Evolutionary conservation across 495 filamentous ascomycete genomes (phyloP).

Genomic region (Penicillium arizonense): DNA sequence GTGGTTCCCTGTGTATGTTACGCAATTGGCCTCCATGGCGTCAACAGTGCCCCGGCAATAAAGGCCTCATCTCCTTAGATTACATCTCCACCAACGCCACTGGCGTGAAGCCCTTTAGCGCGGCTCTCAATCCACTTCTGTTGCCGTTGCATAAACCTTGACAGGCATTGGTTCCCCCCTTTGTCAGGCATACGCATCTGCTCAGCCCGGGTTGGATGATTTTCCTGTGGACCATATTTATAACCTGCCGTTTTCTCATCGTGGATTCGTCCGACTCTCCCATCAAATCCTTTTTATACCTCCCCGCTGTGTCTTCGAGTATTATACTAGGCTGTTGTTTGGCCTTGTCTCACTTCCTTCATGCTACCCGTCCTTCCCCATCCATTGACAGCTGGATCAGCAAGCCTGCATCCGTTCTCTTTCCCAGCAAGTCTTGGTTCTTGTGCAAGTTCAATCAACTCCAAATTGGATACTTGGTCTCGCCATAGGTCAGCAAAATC

Average conservation of each 20-base stretch:
- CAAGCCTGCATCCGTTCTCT: slow-evolving; percentile 33
- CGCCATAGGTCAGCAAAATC: slow-evolving; percentile 43
- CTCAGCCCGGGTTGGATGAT: slow-evolving; percentile 10
- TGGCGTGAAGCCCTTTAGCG: slow-evolving; percentile 20
- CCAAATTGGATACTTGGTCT: slow-evolving; percentile 38
- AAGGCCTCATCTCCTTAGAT: slow-evolving; percentile 14
- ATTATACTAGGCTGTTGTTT: not conserved
- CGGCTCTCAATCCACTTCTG: slow-evolving; percentile 29
- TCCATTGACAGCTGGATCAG: slow-evolving; percentile 33
- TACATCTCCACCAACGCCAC: slow-evolving; percentile 16
- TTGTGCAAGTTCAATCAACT: slow-evolving; percentile 32
- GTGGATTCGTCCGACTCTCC: slow-evolving; percentile 5
- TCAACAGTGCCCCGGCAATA: slow-evolving; percentile 6
- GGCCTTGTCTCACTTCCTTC: slow-evolving; percentile 10
- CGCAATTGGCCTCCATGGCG: slow-evolving; percentile 8
- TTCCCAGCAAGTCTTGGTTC: slow-evolving; percentile 31
- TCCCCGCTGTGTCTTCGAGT: not conserved
- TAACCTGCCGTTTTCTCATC: slow-evolving; percentile 15
- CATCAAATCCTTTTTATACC: slow-evolving; percentile 2
- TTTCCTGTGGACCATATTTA: slow-evolving; percentile 16
- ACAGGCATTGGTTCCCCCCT: slow-evolving; percentile 12
- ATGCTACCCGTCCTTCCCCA: slow-evolving; percentile 39
- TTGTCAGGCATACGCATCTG: slow-evolving; percentile 23
- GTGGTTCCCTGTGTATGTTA: slow-evolving; percentile 5
- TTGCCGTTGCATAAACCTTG: slow-evolving; percentile 12